Evolutionary conservation across 2,329 filamentous ascomycete species (phyloP).

Genomic region (Ophiostoma ulmi): DNA sequence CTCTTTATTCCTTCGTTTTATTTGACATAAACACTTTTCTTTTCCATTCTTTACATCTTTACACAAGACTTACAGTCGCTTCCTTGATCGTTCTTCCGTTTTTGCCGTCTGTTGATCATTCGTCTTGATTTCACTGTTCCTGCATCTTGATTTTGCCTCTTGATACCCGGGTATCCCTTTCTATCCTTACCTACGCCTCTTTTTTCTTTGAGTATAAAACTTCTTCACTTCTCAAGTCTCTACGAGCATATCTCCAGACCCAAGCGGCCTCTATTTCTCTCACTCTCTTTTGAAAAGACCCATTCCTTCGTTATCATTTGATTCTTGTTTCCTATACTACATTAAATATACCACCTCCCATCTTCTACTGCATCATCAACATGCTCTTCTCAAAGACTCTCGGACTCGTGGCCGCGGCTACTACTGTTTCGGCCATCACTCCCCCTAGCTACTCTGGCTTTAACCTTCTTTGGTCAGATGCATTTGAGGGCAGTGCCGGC

Average conservation of each 20-base stretch:
- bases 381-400: constrained; percentile 12
- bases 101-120: constrained; percentile 8
- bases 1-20: neutral
- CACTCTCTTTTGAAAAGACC: neutral
- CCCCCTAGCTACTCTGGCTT: constrained; percentile 40
- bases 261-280: neutral
- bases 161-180: constrained; percentile 8
- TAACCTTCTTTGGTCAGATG: constrained; percentile 41
- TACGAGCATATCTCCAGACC: constrained; percentile 1
- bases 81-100: neutral
- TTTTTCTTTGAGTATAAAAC: neutral
- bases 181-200: neutral
- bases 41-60: neutral
- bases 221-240: neutral
- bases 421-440: constrained; percentile 34
- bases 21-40: neutral
- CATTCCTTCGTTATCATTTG: neutral
- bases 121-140: neutral
- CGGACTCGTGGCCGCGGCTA: constrained; percentile 1
- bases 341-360: neutral
- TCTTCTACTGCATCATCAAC: neutral
- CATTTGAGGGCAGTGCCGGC: constrained; percentile 39
- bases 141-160: constrained; percentile 5
- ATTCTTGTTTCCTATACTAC: neutral
- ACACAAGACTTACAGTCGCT: neutral